Base-by-base conservation (phyloP, 1,139 yeast species). In the Geotrichum carabidarum region DNA sequence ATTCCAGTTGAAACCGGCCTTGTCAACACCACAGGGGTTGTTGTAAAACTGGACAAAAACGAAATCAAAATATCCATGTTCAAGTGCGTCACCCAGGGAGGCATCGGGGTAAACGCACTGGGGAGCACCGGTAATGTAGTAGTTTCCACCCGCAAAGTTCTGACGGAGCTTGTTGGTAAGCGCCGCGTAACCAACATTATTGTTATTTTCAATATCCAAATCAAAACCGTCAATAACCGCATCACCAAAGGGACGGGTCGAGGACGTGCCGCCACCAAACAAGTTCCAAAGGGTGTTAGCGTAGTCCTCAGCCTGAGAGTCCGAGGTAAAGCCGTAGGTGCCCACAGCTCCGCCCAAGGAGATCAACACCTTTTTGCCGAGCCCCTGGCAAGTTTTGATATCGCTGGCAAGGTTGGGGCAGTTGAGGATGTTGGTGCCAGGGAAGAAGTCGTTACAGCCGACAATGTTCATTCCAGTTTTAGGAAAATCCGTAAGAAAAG, bases 41-140 rank as follows among this genome's bases (percentile, higher is more conserved):
- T 91, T 91, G 78, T 90, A 91, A 74, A 90, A 91, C 74, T 91
- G 97, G 63, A 91, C 81, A 65, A 88, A 89, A 4, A 91, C 88
- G 70, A 86, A 88, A 70, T 91, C 97, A 62, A 91, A 74, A 38
- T 79, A 76, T 27, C 86, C 81, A 34, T 78, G 72, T 18, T 73
- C 74, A 62, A 91, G 72, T 42, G 86, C 72, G 56, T 81, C 79
- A 58, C 94, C 91, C 45, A 86, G 81, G 46, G 86, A 80, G 9
- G 84, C 89, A 74, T 91, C 97, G 17, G 97, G 97, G 66, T 84
- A 86, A 27, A 85, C 87, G 73, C 98, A 91, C 74, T 91, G 97
- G 27, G 97, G 97, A 60, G 98, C 95, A 60, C 96, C 96, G 55
- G 95, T 80, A 50, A 91, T 74, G 69, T 86, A 89, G 71, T 86